These are phyloP conservation scores for Pholiota molesta DNA, from an alignment of 768 basidiomycete species.

Conservation along the genomic window DNA sequence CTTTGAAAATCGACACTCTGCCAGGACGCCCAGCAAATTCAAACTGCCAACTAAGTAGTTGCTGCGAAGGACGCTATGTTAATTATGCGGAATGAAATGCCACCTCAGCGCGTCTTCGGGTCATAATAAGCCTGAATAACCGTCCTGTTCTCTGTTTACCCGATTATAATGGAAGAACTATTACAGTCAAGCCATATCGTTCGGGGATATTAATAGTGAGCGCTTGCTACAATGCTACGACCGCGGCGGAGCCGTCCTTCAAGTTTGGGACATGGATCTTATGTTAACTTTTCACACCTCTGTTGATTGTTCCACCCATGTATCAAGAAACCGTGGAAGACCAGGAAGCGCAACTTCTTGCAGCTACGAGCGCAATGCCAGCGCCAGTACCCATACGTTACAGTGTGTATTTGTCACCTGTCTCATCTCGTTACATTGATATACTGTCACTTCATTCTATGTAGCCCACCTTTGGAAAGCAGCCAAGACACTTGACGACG, in stretches of 20 bases:
- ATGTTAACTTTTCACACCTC: not conserved
- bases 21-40: too few relatives aligned
- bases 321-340: not conserved
- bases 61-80: not conserved
- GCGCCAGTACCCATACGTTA: not conserved
- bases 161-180: not conserved
- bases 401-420: not conserved
- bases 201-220: not conserved
- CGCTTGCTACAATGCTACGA: too few relatives aligned
- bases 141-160: not conserved
- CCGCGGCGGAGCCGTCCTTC: not conserved
- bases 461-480: conserved; percentile 1
- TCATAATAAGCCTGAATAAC: not conserved
- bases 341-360: not conserved
- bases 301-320: not conserved
- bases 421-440: not conserved
- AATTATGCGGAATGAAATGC: not conserved
- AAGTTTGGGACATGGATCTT: not conserved
- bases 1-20: too few relatives aligned
- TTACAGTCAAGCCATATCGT: not conserved
- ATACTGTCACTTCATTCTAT: not conserved
- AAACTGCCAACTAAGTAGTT: too few relatives aligned
- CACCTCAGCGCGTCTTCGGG: not conserved
- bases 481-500: not conserved
- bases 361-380: too few relatives aligned